These are phyloP conservation scores for Trichoderma atroviride DNA, from an alignment of 2,329 filamentous ascomycete genomes.

Conservation along the genomic window DNA sequence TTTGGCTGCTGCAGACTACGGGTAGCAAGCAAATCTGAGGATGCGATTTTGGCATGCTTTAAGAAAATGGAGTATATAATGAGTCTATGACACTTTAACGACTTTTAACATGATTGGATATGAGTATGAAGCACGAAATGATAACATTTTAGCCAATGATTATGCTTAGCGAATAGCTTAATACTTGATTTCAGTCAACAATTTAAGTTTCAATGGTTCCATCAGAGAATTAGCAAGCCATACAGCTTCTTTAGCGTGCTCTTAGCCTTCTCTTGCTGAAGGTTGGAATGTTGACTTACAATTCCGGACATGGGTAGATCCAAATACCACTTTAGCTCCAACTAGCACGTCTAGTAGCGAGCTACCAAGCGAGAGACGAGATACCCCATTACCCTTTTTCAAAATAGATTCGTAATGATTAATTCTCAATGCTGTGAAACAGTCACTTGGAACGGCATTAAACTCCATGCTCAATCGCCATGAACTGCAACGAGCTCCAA, in stretches of 20 bases:
- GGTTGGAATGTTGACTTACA: not conserved
- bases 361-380: not conserved
- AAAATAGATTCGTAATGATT: not conserved
- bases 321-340: not conserved
- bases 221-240: not conserved
- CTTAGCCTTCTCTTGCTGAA: not conserved
- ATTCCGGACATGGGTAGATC: not conserved
- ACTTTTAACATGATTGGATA: not conserved
- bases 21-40: not conserved
- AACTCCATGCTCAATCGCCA: slow-evolving; percentile 26
- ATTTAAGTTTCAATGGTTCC: not conserved
- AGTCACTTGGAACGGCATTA: not conserved
- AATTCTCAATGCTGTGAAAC: not conserved
- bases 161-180: not conserved
- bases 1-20: not conserved
- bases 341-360: not conserved
- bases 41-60: not conserved
- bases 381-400: not conserved
- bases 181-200: not conserved
- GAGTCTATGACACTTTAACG: not conserved
- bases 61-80: not conserved
- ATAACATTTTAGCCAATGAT: not conserved
- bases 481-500: slow-evolving; percentile 46
- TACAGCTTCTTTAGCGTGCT: not conserved
- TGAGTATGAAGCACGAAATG: not conserved